Percentiles rank a stretch among this genome's conserved stretches.
These are phyloP conservation scores for Phanerochaete carnosa DNA, from an alignment of 768 basidiomycete species.

Conservation along the genomic window DNA sequence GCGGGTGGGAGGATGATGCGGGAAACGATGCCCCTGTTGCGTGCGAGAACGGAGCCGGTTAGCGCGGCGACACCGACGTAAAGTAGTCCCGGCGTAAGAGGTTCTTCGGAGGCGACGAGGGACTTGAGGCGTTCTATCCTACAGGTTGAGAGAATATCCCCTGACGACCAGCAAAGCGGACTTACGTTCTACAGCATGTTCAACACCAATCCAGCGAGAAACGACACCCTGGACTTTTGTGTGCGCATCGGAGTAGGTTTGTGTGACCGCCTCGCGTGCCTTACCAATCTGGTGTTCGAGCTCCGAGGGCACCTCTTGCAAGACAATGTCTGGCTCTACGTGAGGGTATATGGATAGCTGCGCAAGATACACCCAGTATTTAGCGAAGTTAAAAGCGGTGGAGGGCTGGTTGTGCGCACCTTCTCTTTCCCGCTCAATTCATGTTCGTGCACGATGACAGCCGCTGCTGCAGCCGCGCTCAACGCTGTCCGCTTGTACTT, in stretches of 20 bases:
- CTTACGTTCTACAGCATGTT: conserved; percentile 83
- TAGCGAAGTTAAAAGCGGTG: neutral
- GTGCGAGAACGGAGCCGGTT: conserved; percentile 82
- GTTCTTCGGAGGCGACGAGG: conserved; percentile 69
- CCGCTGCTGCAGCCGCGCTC: neutral
- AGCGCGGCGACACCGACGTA: conserved; percentile 89
- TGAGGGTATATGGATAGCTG: neutral
- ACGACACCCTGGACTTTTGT: conserved; percentile 69
- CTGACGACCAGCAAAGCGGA: conserved; percentile 10
- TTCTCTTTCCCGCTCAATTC: neutral
- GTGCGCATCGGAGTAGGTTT: conserved; percentile 54
- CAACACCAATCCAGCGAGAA: conserved; percentile 81
- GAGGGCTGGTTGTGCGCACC: neutral
- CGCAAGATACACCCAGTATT: neutral
- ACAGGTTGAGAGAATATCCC: neutral
- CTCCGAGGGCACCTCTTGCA: conserved; percentile 71
- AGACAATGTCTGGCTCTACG: conserved; percentile 36
- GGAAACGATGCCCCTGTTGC: conserved; percentile 66
- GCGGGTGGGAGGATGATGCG: conserved; percentile 76
- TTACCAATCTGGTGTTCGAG: conserved; percentile 77
- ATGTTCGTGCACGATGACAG: conserved; percentile 4
- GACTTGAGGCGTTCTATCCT: conserved; percentile 74
- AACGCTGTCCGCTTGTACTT: neutral
- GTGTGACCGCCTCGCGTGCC: conserved; percentile 57
- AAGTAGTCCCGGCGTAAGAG: conserved; percentile 83